Evolutionary conservation across 306 rosid species (phyloP), one percentile per base, ranked within the genome.

Genomic region (Cotoneaster glaucophyllus): DNA sequence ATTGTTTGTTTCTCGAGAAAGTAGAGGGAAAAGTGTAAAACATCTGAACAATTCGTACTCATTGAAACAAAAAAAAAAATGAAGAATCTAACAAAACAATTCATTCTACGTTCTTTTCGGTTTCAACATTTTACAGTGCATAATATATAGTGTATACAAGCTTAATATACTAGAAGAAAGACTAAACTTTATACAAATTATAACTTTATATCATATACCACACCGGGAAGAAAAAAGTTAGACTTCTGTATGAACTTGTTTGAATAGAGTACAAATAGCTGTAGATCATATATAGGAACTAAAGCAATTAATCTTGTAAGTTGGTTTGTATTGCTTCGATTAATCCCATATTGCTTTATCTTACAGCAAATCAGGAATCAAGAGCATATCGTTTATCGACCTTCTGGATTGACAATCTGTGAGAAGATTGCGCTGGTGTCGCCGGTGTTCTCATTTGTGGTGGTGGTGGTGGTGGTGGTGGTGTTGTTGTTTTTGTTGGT

Each of bases 401-500:
- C 89, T 63, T 53, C 74, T 2, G 87, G 89, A 75, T 86, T 63
- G 72, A 83, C 83, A 70, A 86, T 78, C 75, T 86, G 89, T 10
- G 89, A 86, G 79, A 86, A 86, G 77, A 86, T 44, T 43, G 44
- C 89, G 14, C 70, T 63, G 52, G 80, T 54, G n/a, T 74, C 68
- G 6, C n/a, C 8, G 12, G 22, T 18, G 39, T 34, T 31, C 11
- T 29, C 68, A 64, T 64, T 64, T 31, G 68, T 17, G 43, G 10
- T 29, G n/a, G 41, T 61, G 65, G 14, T 12, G 43, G 41, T 61
- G 65, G 68, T 17, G 43, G 10, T 29, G n/a, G 41, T 61, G 65
- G 14, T 12, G 43, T 0, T 31, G n/a, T 11, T 19, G 25, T 0
- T 17, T 22, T 3, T 17, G 25, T 57, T 76, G 9, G 57, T 76